These are phyloP conservation scores for Emergomyces africanus DNA, from an alignment of 2,329 filamentous ascomycete species.

Conservation along the genomic window DNA sequence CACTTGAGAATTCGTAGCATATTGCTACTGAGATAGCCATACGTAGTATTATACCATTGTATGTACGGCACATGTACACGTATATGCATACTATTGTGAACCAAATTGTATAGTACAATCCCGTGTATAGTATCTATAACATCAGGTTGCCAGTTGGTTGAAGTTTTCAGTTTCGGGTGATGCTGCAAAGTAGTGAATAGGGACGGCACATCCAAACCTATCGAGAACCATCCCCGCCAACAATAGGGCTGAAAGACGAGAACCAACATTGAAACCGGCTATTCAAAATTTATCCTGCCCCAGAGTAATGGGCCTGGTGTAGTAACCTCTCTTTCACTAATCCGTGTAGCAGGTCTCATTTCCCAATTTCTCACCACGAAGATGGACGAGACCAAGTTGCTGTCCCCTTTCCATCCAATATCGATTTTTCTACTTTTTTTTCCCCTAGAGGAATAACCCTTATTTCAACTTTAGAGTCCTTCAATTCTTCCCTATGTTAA, in stretches of 20 bases:
- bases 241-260: neutral
- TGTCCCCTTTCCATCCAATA: neutral
- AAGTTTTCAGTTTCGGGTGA: neutral
- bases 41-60: no score
- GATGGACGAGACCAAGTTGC: neutral
- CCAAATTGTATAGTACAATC: no score
- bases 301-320: neutral
- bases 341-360: neutral
- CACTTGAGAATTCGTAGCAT: neutral
- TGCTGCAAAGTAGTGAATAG: neutral
- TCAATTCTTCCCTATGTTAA: neutral
- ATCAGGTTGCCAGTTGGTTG: no score
- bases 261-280: neutral
- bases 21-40: neutral
- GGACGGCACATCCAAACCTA: no score
- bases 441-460: neutral
- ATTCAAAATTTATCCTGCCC: neutral
- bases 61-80: no score
- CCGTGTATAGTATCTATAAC: no score
- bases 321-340: neutral
- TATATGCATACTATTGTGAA: neutral
- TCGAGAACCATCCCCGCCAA: no score
- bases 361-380: neutral
- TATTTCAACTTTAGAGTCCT: neutral
- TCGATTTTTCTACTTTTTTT: neutral